A percentile compares a stretch with the other conserved stretches of the same genome.
Conservation (phyloP, 2,329 filamentous ascomycete genomes). For the Fusarium drepaniforme region DNA sequence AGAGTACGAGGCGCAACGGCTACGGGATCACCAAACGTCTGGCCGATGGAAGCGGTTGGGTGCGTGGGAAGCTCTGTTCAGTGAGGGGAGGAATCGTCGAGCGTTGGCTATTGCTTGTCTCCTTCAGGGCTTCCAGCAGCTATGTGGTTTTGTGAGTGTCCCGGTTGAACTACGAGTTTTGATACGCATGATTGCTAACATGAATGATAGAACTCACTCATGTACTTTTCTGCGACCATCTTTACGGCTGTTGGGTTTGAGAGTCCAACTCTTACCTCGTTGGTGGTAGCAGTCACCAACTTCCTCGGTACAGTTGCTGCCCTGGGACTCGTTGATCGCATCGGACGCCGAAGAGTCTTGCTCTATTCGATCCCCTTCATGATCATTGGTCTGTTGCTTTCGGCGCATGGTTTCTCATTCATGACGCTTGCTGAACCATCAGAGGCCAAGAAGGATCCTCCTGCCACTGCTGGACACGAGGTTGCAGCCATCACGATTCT, state of each 20-base stretch:
- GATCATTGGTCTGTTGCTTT: conserved; percentile 77
- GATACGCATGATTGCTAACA: conserved; percentile 12
- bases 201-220: conserved; percentile 77
- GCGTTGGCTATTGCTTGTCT: conserved; percentile 88
- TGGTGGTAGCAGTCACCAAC: conserved; percentile 86
- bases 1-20: conserved; percentile 67
- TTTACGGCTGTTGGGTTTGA: conserved; percentile 83
- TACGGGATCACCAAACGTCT: conserved; percentile 46
- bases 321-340: conserved; percentile 80
- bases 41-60: conserved; percentile 54
- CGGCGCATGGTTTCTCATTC: conserved; percentile 78
- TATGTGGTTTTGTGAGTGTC: conserved; percentile 80
- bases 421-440: conserved; percentile 60
- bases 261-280: conserved; percentile 82
- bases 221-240: conserved; percentile 91
- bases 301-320: conserved; percentile 84
- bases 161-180: background rate
- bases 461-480: conserved; percentile 33
- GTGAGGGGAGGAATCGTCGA: conserved; percentile 73
- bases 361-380: conserved; percentile 89
- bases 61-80: conserved; percentile 66
- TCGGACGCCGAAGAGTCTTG: conserved; percentile 84
- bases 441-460: conserved; percentile 32
- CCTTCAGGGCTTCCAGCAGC: conserved; percentile 87
- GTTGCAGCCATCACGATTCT: conserved; percentile 72